Base-by-base conservation (phyloP, 2,329 filamentous ascomycete genomes). In the Pseudogymnoascus pannorum region DNA sequence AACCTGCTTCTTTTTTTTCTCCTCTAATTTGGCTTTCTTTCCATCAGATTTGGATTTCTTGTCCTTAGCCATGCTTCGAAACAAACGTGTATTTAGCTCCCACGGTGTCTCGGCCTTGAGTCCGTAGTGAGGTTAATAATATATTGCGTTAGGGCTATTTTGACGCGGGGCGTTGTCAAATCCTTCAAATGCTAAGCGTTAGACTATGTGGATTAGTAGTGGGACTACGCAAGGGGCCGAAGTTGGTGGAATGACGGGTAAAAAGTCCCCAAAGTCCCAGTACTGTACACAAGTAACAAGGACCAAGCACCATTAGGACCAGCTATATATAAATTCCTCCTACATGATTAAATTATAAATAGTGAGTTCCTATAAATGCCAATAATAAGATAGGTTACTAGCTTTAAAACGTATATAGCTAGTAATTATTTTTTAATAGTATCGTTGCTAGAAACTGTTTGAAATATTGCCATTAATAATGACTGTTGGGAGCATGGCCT, bases 1-100 rank as follows among this genome's bases (percentile, higher is more conserved):
- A 71, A 89, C 88, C 74, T 94, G 89, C 77, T 96, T 96, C 66
- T 81, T 78, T 67, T 86, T 86, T 74, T 87, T 87, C 69, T 86
- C 84, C 24, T 83, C 79, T 69, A 79, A 74, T 70, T 79, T 80
- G 38, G 79, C 78, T 72, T 81, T 80, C 69, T 81, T 81, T 66
- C 76, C 70, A 4, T 81, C 79, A 18, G 66, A 68, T 61, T 74
- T 72, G 20, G 67, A 68, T 67, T 81, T 82, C 68, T 82, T 81
- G 63, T 81, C 79, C 66, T 81, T 82, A 24, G 75, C 79, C 79
- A 80, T 81, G 24, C 51, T 66, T 62, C 57, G 18, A 58, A 40
- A n/a, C n/a, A n/a, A 38, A 24, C 4, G 26, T 12, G 48, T 54
- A 29, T 54, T 31, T 54, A 6, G n/a, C 48, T 31, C 9, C 16